Evolutionary conservation across 129 eudicot genomes (phyloP), one percentile per base, ranked within the genome.

Genomic region (Escallonia herrerae): DNA sequence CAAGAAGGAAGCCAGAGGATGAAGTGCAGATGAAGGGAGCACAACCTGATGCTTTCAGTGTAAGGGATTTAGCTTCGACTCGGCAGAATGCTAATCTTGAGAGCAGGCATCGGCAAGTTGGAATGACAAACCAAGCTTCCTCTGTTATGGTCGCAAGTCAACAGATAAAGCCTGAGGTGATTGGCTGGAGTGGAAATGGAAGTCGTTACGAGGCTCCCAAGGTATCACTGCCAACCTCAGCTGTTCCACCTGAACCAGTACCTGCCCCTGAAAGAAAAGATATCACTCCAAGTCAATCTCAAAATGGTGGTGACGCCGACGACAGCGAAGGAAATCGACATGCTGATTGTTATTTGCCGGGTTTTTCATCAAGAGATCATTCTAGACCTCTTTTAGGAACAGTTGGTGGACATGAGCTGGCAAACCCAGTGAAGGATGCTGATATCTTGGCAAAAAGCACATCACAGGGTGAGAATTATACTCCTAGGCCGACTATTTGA

Each of bases 391-490:
- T 68, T 38, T 42, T 73, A 22, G 87, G 80, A 55, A 50, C 61
- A 72, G 79, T 66, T 62, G 76, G 79, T 69, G 95, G 81, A 64
- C 79, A 72, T 69, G 76, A 70, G 50, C 58, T 70, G 46, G 65
- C 72, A 22, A 68, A 76, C 63, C 67, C 76, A 14, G 8, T 8
- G 33, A 79, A 79, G 69, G 80, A 72, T 71, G 62, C 83, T 41
- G 76, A 75, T 74, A 48, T 77, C 62, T 58, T 72, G 57, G 68
- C 63, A 15, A 78, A 75, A 70, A 64, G 66, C 77, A 76, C 49
- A 15, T 76, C 68, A 2, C 81, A 68, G 61, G 95, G 97, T 83
- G 80, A 77, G 86, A 71, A 76, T 68, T 38, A 37, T 40, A 45
- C 14, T 52, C 41, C 66, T 65, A 45, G 7, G 54, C 15, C 68